Conservation (phyloP, 768 basidiomycete species). For the Panaeolus cyanescens region DNA sequence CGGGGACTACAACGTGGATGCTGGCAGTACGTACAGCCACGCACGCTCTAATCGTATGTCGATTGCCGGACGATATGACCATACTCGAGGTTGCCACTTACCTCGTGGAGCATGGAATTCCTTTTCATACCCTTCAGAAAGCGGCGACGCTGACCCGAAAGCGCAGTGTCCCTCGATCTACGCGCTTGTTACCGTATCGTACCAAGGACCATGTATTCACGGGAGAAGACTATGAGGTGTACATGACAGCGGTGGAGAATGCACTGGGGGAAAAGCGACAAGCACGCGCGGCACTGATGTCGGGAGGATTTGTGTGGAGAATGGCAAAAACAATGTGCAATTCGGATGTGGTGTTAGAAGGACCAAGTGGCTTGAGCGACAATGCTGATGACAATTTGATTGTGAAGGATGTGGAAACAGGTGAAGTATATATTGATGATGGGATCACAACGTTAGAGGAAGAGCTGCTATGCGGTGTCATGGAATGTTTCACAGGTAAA, state of each 20-base stretch:
- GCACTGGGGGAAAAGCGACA: slow-evolving; percentile 6
- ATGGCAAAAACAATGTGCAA: slow-evolving; percentile 4
- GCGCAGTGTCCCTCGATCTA: neutral
- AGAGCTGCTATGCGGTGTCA: neutral
- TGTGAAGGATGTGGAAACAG: neutral
- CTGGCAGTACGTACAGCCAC: neutral
- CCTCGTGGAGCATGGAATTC: slow-evolving; percentile 4
- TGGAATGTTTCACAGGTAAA: neutral
- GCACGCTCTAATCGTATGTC: neutral
- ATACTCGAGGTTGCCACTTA: slow-evolving; percentile 5
- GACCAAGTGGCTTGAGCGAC: slow-evolving; percentile 7
- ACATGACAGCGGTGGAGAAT: neutral
- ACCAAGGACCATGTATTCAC: neutral
- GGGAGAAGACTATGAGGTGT: slow-evolving; percentile 6
- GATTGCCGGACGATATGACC: neutral
- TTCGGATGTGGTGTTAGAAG: slow-evolving; percentile 10
- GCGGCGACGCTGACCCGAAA: neutral
- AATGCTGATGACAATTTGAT: neutral
- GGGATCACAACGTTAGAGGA: neutral
- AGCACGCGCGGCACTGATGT: slow-evolving; percentile 13
- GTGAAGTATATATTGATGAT: neutral
- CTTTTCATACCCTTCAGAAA: slow-evolving; percentile 3
- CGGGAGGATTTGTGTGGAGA: slow-evolving; percentile 15
- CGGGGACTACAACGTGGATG: neutral
- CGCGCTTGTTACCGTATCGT: neutral